These are phyloP conservation scores for Castanopsis chinensis DNA, from an alignment of 306 rosid genomes.

Conservation along the genomic window DNA sequence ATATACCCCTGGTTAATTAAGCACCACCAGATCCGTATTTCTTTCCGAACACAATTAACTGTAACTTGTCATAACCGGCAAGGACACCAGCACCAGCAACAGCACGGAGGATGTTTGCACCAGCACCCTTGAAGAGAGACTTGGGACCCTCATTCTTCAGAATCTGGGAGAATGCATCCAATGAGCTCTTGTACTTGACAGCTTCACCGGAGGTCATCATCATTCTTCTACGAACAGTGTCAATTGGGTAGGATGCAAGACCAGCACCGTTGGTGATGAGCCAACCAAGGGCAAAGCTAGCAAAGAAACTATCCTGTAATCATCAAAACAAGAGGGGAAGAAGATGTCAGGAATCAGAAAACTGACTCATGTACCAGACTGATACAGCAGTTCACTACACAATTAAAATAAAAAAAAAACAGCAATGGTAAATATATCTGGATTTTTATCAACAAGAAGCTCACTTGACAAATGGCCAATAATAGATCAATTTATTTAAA, in stretches of 20 bases:
- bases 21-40: constrained; percentile 84
- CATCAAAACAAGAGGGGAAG: not conserved
- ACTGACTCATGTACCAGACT: not conserved
- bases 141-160: constrained; percentile 83
- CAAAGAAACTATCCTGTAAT: constrained; percentile 75
- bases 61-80: constrained; percentile 85
- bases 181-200: constrained; percentile 80
- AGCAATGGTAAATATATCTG: not conserved
- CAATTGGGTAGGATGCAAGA: constrained; percentile 88
- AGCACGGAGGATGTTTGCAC: constrained; percentile 89
- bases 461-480: not conserved
- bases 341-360: not conserved
- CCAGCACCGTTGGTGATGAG: constrained; percentile 91
- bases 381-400: not conserved
- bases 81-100: constrained; percentile 98
- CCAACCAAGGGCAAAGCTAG: constrained; percentile 94
- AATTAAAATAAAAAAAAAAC: too few relatives aligned
- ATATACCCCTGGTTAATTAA: constrained; percentile 34
- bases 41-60: constrained; percentile 77
- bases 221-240: constrained; percentile 97
- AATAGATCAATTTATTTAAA: not conserved
- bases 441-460: too few relatives aligned
- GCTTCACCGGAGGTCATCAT: constrained; percentile 99
- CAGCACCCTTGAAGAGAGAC: constrained; percentile 94
- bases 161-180: constrained; percentile 72